phyloP scores from a whole-genome alignment of 257 asterid genomes.

The Datura wrightii region DNA sequence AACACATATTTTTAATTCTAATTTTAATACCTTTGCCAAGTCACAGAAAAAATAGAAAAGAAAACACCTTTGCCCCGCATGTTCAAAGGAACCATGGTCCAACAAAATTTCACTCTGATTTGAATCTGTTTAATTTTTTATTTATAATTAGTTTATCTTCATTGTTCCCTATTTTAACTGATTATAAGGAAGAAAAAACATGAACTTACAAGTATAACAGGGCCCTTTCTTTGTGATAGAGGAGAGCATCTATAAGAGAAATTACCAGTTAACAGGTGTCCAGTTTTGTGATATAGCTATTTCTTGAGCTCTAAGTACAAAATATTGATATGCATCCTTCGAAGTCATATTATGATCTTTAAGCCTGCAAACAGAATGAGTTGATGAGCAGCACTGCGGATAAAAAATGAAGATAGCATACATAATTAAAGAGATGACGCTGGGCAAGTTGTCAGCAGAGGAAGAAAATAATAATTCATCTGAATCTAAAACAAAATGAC shows the following conservation, averaged over 20 bases:
- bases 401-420: slow-evolving; percentile 23
- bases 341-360: slow-evolving; percentile 73
- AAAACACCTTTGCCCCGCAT: not conserved
- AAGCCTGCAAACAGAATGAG: slow-evolving; percentile 66
- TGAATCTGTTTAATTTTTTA: not conserved
- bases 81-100: not conserved
- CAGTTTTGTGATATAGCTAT: slow-evolving; percentile 72
- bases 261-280: slow-evolving; percentile 96
- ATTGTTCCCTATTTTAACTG: not conserved
- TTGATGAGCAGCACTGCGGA: slow-evolving; percentile 26
- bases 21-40: not conserved
- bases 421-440: not conserved
- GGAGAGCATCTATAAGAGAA: not conserved
- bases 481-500: slow-evolving; percentile 1
- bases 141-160: not conserved
- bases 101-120: not conserved
- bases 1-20: not conserved
- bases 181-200: not conserved
- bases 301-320: slow-evolving; percentile 92
- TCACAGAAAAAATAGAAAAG: not conserved
- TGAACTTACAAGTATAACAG: not conserved
- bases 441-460: not conserved
- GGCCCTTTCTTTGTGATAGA: slow-evolving; percentile 16
- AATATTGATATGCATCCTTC: slow-evolving; percentile 81
- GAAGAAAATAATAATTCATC: not conserved